Conservation (phyloP, 1,139 yeast genomes). For the Geotrichum australiense region DNA sequence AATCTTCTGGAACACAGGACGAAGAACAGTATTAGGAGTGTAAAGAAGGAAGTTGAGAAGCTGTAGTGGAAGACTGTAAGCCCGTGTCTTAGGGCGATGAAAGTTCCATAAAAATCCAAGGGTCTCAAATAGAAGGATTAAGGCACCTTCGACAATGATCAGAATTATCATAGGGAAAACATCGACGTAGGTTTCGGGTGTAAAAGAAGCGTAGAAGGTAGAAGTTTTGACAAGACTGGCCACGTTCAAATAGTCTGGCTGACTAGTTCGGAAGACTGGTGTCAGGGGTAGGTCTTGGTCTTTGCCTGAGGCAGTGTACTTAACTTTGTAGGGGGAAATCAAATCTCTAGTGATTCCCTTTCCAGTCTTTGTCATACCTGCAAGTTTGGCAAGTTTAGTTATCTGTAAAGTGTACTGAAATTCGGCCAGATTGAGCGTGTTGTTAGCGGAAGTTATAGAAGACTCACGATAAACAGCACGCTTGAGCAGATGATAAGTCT, state of each 20-base stretch:
- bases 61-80: slow-evolving; percentile 14
- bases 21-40: slow-evolving; percentile 15
- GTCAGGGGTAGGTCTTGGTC: slow-evolving; percentile 12
- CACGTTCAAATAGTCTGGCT: slow-evolving; percentile 12
- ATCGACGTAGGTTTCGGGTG: slow-evolving; percentile 16
- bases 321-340: slow-evolving; percentile 5
- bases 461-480: slow-evolving; percentile 16
- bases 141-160: slow-evolving; percentile 12
- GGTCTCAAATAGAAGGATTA: slow-evolving; percentile 6
- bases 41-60: slow-evolving; percentile 16
- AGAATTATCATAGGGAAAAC: slow-evolving; percentile 14
- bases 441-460: slow-evolving; percentile 12
- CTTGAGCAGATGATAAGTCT: slow-evolving; percentile 14
- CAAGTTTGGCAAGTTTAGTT: slow-evolving; percentile 5
- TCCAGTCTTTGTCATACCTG: background rate
- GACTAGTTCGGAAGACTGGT: slow-evolving; percentile 13
- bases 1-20: slow-evolving; percentile 17
- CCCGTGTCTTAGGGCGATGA: slow-evolving; percentile 13
- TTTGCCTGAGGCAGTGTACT: slow-evolving; percentile 6
- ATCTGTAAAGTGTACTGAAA: slow-evolving; percentile 14
- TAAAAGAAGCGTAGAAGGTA: slow-evolving; percentile 7
- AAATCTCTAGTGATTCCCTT: background rate
- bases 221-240: slow-evolving; percentile 10
- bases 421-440: slow-evolving; percentile 15
- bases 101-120: slow-evolving; percentile 11